phyloP scores from a whole-genome alignment of 805 yeast species.

The Candida ulmi region DNA sequence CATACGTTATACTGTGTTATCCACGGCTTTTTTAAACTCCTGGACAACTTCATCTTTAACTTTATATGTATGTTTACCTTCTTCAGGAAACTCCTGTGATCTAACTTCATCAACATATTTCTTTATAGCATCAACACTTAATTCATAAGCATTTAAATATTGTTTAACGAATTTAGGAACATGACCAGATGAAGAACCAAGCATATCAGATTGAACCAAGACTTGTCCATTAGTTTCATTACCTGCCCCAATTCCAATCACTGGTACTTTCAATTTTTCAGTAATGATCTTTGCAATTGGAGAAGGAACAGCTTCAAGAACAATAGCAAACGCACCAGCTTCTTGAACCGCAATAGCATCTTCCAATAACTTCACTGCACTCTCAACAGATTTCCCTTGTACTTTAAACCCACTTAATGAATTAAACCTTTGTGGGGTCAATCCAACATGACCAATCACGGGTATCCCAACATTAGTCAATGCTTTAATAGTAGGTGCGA shows the following conservation, averaged over 20 bases:
- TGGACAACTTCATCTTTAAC: constrained; percentile 59
- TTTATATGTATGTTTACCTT: constrained; percentile 56
- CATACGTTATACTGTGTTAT: not conserved
- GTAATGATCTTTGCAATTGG: constrained; percentile 65
- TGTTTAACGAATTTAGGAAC: constrained; percentile 72
- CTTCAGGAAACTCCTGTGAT: constrained; percentile 50
- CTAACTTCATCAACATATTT: constrained; percentile 59
- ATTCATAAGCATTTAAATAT: constrained; percentile 47
- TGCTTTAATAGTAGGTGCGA: constrained; percentile 46
- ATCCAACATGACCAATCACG: constrained; percentile 85
- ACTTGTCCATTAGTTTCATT: constrained; percentile 82
- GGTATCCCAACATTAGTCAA: constrained; percentile 74
- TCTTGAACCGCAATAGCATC: constrained; percentile 68
- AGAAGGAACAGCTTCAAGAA: constrained; percentile 84
- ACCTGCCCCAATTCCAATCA: constrained; percentile 97
- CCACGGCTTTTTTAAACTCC: constrained; percentile 30
- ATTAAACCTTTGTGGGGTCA: constrained; percentile 84
- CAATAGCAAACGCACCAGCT: constrained; percentile 71
- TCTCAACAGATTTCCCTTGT: constrained; percentile 59
- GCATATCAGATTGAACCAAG: constrained; percentile 75
- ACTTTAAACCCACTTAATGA: constrained; percentile 82
- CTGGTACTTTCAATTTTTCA: constrained; percentile 55
- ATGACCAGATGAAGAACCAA: constrained; percentile 61
- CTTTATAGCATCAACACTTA: constrained; percentile 45
- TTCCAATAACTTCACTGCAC: constrained; percentile 51